Conservation (phyloP, 345 rosid species). For the Geranium brycei region DNA sequence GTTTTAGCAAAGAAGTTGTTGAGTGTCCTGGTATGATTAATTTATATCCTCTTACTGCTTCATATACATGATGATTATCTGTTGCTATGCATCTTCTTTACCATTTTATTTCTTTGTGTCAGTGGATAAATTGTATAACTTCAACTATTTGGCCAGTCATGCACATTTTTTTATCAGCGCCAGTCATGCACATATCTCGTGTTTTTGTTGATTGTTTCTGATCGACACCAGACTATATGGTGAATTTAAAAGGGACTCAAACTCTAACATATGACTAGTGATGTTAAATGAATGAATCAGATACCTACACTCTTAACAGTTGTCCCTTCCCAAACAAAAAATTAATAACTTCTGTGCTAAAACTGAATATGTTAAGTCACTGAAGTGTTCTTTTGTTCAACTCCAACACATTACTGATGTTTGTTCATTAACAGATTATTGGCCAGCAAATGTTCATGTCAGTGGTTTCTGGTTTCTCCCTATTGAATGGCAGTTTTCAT, state of each 20-base stretch:
- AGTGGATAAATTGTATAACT: too few relatives aligned
- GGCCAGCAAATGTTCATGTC: constrained; percentile 57
- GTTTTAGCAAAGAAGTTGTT: constrained; percentile 82
- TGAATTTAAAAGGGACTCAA: too few relatives aligned
- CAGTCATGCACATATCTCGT: too few relatives aligned
- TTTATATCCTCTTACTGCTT: not conserved
- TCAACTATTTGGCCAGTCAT: too few relatives aligned
- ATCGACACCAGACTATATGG: too few relatives aligned
- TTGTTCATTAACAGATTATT: constrained; percentile 46
- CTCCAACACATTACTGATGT: constrained; percentile 12
- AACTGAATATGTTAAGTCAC: not conserved
- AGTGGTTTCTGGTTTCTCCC: constrained; percentile 94
- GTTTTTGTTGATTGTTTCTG: too few relatives aligned
- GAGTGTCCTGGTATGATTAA: constrained; percentile 63
- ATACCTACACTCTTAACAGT: too few relatives aligned
- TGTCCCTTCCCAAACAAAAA: too few relatives aligned
- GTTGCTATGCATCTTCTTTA: not conserved
- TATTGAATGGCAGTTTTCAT: constrained; percentile 70
- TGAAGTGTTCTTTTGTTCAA: not conserved
- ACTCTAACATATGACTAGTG: too few relatives aligned
- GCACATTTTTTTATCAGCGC: too few relatives aligned
- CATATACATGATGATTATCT: not conserved
- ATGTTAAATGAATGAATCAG: too few relatives aligned
- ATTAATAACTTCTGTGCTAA: not conserved
- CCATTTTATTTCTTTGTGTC: too few relatives aligned